phyloP scores from a whole-genome alignment of 257 asterid species.

The Lycium barbarum region DNA sequence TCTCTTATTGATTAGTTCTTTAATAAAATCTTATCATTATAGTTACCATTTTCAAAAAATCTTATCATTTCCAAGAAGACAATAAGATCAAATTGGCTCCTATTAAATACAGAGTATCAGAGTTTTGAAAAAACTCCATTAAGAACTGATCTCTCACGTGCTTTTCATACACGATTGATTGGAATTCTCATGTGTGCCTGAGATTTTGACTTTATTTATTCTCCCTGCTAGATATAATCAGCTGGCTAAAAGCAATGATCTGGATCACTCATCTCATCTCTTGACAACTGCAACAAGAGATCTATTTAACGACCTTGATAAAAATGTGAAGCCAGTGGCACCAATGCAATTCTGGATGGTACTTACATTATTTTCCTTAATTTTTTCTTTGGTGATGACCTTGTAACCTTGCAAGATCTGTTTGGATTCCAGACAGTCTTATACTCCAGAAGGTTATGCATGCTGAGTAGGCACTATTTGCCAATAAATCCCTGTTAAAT shows the following conservation, averaged over 20 bases:
- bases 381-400: neutral
- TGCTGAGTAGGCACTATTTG: conserved; percentile 15
- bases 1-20: conserved; percentile 15
- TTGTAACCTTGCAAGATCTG: neutral
- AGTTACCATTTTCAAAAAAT: too few species aligned
- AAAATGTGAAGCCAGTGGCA: conserved; percentile 90
- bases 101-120: neutral
- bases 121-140: neutral
- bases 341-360: conserved; percentile 95
- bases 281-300: conserved; percentile 91
- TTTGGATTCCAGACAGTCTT: neutral
- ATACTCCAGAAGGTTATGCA: neutral
- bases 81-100: conserved; percentile 14
- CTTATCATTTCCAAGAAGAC: neutral
- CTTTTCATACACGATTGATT: neutral
- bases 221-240: conserved; percentile 72
- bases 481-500: neutral
- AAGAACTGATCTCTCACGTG: conserved; percentile 1
- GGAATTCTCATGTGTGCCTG: conserved; percentile 25
- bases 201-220: conserved; percentile 28
- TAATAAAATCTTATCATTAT: neutral
- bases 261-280: conserved; percentile 87
- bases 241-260: conserved; percentile 61
- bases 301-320: conserved; percentile 84
- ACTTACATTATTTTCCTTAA: conserved; percentile 25